phyloP scores from a whole-genome alignment of 2,329 filamentous ascomycete genomes.

The Emergomyces orientalis region DNA sequence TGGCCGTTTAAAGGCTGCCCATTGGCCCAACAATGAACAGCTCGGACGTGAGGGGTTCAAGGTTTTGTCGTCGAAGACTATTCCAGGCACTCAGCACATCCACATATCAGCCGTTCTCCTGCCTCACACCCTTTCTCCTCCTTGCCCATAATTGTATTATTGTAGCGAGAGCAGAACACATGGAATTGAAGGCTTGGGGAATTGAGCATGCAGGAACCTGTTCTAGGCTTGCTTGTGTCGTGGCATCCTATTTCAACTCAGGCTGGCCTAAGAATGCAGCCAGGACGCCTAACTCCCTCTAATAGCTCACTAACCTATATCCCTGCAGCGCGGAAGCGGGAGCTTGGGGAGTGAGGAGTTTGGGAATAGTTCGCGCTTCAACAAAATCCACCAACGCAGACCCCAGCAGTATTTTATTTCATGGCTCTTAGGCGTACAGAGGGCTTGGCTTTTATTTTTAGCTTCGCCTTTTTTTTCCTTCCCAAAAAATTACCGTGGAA shows the following conservation, averaged over 20 bases:
- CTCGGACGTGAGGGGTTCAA: background rate
- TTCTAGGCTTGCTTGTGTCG: background rate
- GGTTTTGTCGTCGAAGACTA: background rate
- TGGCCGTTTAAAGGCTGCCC: background rate
- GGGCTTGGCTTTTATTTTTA: background rate
- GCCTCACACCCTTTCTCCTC: background rate
- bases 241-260: background rate
- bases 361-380: background rate
- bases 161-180: background rate
- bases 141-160: background rate
- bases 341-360: background rate
- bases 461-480: too few species aligned
- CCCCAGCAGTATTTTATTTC: background rate
- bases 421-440: background rate
- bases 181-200: background rate
- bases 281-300: background rate
- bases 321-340: constrained; percentile 8
- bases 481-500: too few species aligned
- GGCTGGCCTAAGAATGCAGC: constrained; percentile 1
- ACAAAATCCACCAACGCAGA: background rate
- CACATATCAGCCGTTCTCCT: background rate
- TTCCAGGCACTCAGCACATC: background rate
- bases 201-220: constrained; percentile 8
- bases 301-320: background rate
- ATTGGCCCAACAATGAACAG: background rate